Evolutionary conservation across 257 asterid species (phyloP).

Genomic region (Jacaranda copaia): DNA sequence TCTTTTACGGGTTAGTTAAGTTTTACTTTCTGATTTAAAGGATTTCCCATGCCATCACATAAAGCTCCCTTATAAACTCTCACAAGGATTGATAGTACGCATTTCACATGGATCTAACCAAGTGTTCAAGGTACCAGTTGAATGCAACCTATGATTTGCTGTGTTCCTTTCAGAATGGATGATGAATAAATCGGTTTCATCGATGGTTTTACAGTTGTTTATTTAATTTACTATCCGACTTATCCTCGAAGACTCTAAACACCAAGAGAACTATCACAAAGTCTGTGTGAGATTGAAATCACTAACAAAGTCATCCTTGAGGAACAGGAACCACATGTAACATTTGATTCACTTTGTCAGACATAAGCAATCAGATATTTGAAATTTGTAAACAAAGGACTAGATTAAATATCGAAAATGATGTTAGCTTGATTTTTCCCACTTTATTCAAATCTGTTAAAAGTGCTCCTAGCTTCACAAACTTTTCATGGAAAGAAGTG

Average conservation of each 20-base stretch:
- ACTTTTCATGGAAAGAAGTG: neutral
- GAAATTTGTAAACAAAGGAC: neutral
- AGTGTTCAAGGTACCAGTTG: neutral
- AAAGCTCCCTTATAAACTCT: no score
- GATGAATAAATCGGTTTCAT: neutral
- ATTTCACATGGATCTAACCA: neutral
- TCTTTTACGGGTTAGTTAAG: neutral
- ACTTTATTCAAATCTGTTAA: neutral
- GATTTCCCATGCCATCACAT: neutral
- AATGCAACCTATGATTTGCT: no score
- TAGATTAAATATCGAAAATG: constrained; percentile 6
- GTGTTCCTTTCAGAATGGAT: neutral
- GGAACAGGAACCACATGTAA: neutral
- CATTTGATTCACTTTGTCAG: neutral
- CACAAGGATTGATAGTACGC: no score
- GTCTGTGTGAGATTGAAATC: neutral
- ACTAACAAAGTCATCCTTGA: neutral
- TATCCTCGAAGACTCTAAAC: neutral
- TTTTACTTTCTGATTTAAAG: neutral
- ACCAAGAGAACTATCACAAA: neutral
- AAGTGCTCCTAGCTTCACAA: constrained; percentile 14
- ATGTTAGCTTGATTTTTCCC: constrained; percentile 10
- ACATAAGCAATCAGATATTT: neutral
- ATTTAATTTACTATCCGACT: neutral
- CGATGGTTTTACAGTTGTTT: neutral